Conservation (phyloP, 305 asterid genomes). For the Fraxinus angustifolia region DNA sequence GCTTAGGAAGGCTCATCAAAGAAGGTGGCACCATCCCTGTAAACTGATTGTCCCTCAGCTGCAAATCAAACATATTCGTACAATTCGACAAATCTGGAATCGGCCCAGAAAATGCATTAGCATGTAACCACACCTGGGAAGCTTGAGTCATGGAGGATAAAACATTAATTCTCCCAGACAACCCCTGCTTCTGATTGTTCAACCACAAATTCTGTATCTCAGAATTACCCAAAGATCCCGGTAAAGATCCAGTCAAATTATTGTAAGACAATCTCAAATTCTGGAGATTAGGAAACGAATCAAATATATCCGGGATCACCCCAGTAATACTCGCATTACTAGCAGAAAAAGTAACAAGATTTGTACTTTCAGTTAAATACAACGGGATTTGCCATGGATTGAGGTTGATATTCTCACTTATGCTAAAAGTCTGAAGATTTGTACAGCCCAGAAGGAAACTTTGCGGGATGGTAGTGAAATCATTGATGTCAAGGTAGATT, state of each 20-base stretch:
- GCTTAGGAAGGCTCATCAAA: conserved; percentile 44
- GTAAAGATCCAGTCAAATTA: conserved; percentile 62
- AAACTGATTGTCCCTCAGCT: conserved; percentile 68
- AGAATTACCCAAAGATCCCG: conserved; percentile 59
- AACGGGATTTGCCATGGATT: conserved; percentile 60
- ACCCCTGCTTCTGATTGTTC: conserved; percentile 55
- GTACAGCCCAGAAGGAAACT: conserved; percentile 59
- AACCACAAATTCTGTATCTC: conserved; percentile 70
- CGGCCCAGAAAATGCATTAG: conserved; percentile 64
- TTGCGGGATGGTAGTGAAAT: conserved; percentile 44
- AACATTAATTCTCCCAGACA: conserved; percentile 64
- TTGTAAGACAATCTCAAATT: conserved; percentile 70
- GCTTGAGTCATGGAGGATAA: conserved; percentile 59
- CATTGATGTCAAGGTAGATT: conserved; percentile 51
- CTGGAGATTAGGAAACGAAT: conserved; percentile 49
- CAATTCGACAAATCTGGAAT: conserved; percentile 83
- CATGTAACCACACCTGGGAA: conserved; percentile 72
- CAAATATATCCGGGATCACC: conserved; percentile 60
- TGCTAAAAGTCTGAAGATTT: conserved; percentile 40
- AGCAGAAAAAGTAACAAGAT: conserved; percentile 47
- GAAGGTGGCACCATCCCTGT: conserved; percentile 73
- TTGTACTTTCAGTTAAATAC: conserved; percentile 45
- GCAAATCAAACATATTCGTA: conserved; percentile 60
- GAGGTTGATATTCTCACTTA: conserved; percentile 44
- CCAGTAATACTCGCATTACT: conserved; percentile 57